phyloP scores from a whole-genome alignment of 208 protist species.

The Hexamita inflata region DNA sequence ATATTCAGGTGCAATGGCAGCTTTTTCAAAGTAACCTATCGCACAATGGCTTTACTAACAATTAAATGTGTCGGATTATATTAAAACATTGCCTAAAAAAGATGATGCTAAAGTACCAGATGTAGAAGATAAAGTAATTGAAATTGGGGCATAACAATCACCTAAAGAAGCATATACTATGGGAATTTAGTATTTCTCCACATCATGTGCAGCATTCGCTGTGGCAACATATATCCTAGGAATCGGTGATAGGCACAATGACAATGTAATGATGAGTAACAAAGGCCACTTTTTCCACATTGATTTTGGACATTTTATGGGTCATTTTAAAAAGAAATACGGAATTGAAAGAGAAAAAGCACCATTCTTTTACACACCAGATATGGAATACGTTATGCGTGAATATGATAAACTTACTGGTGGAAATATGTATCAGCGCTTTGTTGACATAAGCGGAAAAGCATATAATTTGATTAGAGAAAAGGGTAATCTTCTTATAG shows the following conservation, averaged over 20 bases:
- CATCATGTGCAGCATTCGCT: conserved; percentile 72
- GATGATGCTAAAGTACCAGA: too few species aligned
- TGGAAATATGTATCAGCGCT: conserved; percentile 55
- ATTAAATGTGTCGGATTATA: too few species aligned
- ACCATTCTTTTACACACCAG: conserved; percentile 65
- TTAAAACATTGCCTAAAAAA: too few species aligned
- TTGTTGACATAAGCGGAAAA: conserved; percentile 54
- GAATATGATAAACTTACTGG: conserved; percentile 41
- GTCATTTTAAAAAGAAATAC: conserved; percentile 78
- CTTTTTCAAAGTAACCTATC: too few species aligned
- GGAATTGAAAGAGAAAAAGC: conserved; percentile 71
- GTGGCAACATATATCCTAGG: conserved; percentile 73
- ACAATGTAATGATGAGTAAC: conserved; percentile 56
- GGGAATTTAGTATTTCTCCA: conserved; percentile 60
- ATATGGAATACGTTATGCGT: conserved; percentile 64
- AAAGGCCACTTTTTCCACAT: conserved; percentile 64
- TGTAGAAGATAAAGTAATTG: too few species aligned
- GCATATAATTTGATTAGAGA: conserved; percentile 62
- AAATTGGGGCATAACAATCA: too few species aligned
- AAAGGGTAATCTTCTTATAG: conserved; percentile 58
- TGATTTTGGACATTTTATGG: conserved; percentile 83
- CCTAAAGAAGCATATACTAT: conserved; percentile 10
- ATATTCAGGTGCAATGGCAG: too few species aligned
- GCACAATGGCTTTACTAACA: too few species aligned
- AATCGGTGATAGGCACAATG: conserved; percentile 58